Conservation (phyloP, 2,329 filamentous ascomycete genomes). For the Trichoderma pleuroti region DNA sequence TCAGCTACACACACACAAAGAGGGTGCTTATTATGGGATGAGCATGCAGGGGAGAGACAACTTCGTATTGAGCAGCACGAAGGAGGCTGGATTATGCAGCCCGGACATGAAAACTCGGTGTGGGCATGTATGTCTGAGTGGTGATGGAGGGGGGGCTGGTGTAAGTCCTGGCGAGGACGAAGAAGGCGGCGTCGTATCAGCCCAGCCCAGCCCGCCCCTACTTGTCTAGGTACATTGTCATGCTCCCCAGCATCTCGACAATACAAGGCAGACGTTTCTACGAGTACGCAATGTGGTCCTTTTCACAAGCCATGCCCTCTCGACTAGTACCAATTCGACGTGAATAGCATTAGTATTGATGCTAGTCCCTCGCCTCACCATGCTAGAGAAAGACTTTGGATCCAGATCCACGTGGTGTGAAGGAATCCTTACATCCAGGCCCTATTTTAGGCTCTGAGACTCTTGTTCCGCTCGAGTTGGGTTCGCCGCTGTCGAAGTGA, state of each 20-base stretch:
- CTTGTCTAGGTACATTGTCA: neutral
- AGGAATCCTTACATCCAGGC: neutral
- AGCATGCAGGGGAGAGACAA: slow-evolving; percentile 1
- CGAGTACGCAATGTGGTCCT: neutral
- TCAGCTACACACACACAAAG: neutral
- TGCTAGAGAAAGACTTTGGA: neutral
- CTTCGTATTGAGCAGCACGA: slow-evolving; percentile 1
- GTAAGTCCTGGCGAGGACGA: neutral
- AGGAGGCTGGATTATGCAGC: neutral
- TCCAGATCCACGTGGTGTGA: neutral
- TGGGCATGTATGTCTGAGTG: neutral
- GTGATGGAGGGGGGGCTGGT: neutral
- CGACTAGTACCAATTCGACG: neutral
- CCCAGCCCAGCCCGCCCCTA: neutral
- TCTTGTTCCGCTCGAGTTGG: neutral
- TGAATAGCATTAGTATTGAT: neutral
- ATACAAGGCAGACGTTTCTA: neutral
- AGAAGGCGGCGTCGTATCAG: neutral
- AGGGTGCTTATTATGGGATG: neutral
- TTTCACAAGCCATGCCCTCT: neutral
- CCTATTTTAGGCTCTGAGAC: neutral
- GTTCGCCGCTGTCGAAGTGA: neutral
- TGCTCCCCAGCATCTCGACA: neutral
- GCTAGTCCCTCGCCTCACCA: neutral
- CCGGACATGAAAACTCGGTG: neutral